Conservation (phyloP, 2,329 filamentous ascomycete genomes). For the Colletotrichum zoysiae region DNA sequence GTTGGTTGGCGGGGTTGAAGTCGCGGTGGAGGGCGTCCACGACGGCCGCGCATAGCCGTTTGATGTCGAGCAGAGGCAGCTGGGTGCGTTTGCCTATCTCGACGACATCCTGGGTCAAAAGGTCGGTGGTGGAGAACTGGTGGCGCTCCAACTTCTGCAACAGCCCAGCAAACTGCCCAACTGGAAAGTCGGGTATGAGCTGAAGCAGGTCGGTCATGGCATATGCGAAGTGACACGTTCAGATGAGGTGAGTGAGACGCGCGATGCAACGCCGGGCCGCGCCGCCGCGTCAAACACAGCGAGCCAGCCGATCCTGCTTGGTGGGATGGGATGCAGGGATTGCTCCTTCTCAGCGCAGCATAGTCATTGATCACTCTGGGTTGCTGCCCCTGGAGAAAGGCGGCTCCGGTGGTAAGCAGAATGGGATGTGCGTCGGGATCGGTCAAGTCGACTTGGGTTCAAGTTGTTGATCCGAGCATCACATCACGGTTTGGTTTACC, state of each 20-base stretch:
- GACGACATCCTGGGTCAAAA: constrained; percentile 84
- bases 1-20: constrained; percentile 50
- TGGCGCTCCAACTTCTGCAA: constrained; percentile 84
- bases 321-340: neutral
- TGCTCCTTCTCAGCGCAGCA: neutral
- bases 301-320: neutral
- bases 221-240: constrained; percentile 1
- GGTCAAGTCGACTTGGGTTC: neutral
- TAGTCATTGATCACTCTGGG: neutral
- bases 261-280: constrained; percentile 2
- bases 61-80: constrained; percentile 84
- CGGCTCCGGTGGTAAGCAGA: neutral
- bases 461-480: neutral
- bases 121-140: constrained; percentile 82
- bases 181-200: constrained; percentile 84
- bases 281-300: neutral
- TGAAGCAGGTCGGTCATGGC: constrained; percentile 87
- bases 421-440: neutral
- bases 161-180: constrained; percentile 78
- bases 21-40: constrained; percentile 76
- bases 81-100: constrained; percentile 89
- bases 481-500: neutral
- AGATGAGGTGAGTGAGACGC: neutral
- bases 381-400: neutral
- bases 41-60: constrained; percentile 77